Evolutionary conservation across 2,329 filamentous ascomycete species (phyloP), one percentile per base, ranked within the genome.

Genomic region (Didymella segeticola): DNA sequence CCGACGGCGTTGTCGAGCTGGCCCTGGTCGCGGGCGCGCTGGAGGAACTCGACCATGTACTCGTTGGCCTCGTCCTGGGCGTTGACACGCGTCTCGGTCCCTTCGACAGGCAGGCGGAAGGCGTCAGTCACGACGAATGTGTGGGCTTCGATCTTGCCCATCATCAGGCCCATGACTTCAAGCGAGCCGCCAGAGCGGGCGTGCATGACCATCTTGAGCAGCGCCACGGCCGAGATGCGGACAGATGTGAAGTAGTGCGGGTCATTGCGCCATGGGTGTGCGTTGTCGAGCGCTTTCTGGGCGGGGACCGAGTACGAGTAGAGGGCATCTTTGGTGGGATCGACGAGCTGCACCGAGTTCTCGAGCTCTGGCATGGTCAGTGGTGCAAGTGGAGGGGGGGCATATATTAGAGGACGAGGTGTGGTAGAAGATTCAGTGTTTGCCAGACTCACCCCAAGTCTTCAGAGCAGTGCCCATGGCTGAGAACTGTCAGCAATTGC

Each of bases 191-290:
- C 95, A 0, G 91, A 93, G n/a, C 95, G 90, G 9, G 95, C 95
- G 75, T 99, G 95, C 90, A 97, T 98, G 61, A 96, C 91, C 95
- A 99, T 99, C 79, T 99, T 99, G 65, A 98, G 85, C 54, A 99
- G 85, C 5, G 95, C 95, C 11, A 96, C 88, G 53, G 95, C 92
- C 46, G 91, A 96, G 77, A 99, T 93, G 68, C 93, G 91, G 39
- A 98, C 91, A 47, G 89, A 84, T 74, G 93, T 96, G 84, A 98
- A 99, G 81, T 97, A 88, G 75, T 91, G 83, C 0, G 89, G 88
- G 70, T 97, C 87, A 39, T 80, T 80, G 43, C 79, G 80, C 95
- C 95, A 98, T 57, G 93, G 92, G 47, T 84, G 84, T 19, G 82
- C 79, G 10, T 82, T 77, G 58, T 82, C 83, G 61, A 89, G 83